Evolutionary conservation across 371 early-diverging fungal species (phyloP), one percentile per base, ranked within the genome.

Genomic region (Spraguea lophii): DNA sequence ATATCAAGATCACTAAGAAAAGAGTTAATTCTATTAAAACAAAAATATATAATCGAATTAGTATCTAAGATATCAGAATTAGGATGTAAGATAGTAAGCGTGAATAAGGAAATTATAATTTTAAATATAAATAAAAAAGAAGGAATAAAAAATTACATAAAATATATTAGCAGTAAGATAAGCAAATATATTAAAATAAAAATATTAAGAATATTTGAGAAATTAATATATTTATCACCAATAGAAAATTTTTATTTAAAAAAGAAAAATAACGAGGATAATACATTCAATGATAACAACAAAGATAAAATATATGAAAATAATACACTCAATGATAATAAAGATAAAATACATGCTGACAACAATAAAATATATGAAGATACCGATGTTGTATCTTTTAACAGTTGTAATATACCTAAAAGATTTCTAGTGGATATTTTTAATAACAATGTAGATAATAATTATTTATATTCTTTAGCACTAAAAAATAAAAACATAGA

Each of bases 11-110:
- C 46, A 20, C 21, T 65, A 12, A 37, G 45, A 49, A 46, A 50
- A n/a, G 19, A 55, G 6, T 15, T 57, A 12, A 43, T 36, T 20
- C 17, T 65, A 23, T 24, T 61, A 21, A 53, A 65, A 15, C 45
- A 57, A 46, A 54, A 50, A 46, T 61, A 44, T 48, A 15, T 61
- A 25, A 44, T 58, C 15, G 24, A 42, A 7, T 26, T 65, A 9
- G 42, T 53, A 7, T 19, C 25, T 12, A 38, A 34, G 9, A 37
- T 65, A 4, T 49, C 34, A 35, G 49, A 54, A 19, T 13, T 53
- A 13, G 45, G 46, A 26, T 34, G 35, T 43, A 52, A 53, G 3
- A 56, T 61, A n/a, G 17, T 65, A 34, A 41, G 20, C 23, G 41
- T 54, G n/a, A 50, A 21, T 13, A 44, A 37, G 16, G 51, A 65